Percentiles rank a stretch among this genome's conserved stretches.
Evolutionary conservation across 2,329 filamentous ascomycete species (phyloP).

Genomic region (Aureobasidium sp.): DNA sequence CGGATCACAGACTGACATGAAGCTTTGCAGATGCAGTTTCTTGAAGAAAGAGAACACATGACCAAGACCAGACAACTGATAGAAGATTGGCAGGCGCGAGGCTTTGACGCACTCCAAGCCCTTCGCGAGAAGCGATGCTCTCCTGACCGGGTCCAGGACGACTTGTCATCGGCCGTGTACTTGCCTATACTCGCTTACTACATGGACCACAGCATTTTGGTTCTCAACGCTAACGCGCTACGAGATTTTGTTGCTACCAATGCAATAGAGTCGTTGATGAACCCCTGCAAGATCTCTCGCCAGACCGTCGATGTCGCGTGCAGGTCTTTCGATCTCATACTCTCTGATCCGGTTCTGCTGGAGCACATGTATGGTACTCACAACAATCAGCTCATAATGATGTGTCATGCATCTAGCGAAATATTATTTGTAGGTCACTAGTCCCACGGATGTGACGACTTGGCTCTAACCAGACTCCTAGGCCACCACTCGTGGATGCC

Average conservation of each 20-base stretch:
- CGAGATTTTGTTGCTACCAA: background rate
- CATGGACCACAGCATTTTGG: background rate
- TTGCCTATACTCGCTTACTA: slow-evolving; percentile 1
- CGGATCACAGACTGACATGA: background rate
- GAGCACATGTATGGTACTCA: background rate
- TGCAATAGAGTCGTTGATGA: background rate
- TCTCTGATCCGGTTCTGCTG: background rate
- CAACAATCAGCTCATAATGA: slow-evolving; percentile 5
- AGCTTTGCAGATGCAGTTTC: background rate
- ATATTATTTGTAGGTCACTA: background rate
- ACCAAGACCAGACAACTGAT: background rate
- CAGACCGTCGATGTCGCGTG: slow-evolving; percentile 3
- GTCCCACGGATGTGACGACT: accelerated
- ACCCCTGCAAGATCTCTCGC: background rate
- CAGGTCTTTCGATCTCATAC: background rate
- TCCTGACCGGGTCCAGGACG: background rate
- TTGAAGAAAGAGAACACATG: background rate
- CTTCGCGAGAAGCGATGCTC: background rate
- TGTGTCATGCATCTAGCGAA: background rate
- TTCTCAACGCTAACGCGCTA: background rate
- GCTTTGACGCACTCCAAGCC: background rate
- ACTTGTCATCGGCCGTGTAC: background rate
- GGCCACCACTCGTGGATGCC: slow-evolving; percentile 4
- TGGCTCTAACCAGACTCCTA: background rate
- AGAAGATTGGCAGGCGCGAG: background rate